Base-by-base conservation (phyloP, 2,329 filamentous ascomycete species). In the Ophiostoma sp. region DNA sequence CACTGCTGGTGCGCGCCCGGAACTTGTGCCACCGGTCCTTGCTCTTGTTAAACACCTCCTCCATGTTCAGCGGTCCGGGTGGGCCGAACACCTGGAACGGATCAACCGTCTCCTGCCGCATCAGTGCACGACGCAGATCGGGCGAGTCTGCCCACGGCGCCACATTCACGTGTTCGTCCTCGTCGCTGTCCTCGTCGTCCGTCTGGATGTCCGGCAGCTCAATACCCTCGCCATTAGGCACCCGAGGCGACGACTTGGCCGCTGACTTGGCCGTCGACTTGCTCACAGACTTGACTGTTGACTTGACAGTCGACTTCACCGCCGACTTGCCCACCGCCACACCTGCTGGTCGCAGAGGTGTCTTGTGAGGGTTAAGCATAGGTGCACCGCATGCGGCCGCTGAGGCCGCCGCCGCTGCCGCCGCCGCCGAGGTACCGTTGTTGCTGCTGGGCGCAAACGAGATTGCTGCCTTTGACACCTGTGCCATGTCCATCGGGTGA, bases 151-250 rank as follows among this genome's bases (percentile, higher is more conserved):
- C 93, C 95, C 95, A 99, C 8, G 88, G 87, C 2, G 93, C 91
- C 20, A 92, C 86, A 69, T 76, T 77, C 39, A 80, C 76, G 33
- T 79, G 77, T 67, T 84, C 79, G 67, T 81, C 81, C 44, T 72
- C 70, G 31, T 84, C 85, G 44, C 81, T 81, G 71, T 96, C 92
- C 76, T 97, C 94, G 39, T 93, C 93, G 77, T 99, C 96, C 1
- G 95, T 98, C 73, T 93, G 89, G 75, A 99, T 98, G 75, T 99
- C 95, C 0, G 95, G 94, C 3, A 99, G 87, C 74, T 95, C 90
- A 76, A 99, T 97, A 68, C 86, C 87, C 71, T 99, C 95, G 72
- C 94, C 93, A 75, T 93, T 94, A 72, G 90, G 91, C 80, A 96
- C 96, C 68, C 92, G 88, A 0, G 93, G 93, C 1, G 93, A 96